Evolutionary conservation across 805 yeast species (phyloP), one percentile per base, ranked within the genome.

Genomic region (Millerozyma acaciae): DNA sequence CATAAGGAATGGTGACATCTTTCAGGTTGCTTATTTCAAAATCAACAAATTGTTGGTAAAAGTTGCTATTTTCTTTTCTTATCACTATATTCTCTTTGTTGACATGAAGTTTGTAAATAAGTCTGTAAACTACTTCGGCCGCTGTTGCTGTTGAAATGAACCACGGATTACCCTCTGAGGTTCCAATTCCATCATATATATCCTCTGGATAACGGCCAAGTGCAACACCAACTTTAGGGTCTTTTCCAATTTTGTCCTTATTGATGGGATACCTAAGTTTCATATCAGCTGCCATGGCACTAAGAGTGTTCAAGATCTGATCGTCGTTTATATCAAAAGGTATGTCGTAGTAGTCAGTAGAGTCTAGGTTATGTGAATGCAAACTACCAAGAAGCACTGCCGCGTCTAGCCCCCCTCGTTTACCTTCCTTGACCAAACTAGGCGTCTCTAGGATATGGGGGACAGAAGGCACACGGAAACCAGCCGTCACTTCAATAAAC

Each of bases 181-280:
- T 64, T 0, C 77, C 78, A 39, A 66, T 61, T 0, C 96, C 96
- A 54, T 89, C 81, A 56, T 89, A 89, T 7, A 81, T 55, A 58
- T 89, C 97, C 51, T 89, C 97, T 1, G 97, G 96, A 51, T 89
- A 89, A 51, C 97, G 70, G 3, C 97, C 97, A 33, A 89, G 58
- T 0, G 83, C 95, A 32, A 80, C 79, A 3, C 83, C 84, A 3
- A 57, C 47, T 23, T 38, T 37, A 18, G 37, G 36, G 12, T 42
- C 58, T 24, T 62, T 49, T 2, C 66, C 64, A 16, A 68, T 53
- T 30, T 62, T 57, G 16, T 60, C 53, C 37, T 70, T 75, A 57
- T 90, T 90, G 24, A 90, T 73, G 4, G 95, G 95, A 51, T 83
- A 89, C 34, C 93, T 61, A 24, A 64, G 55, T 42, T 73, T 75